These are phyloP conservation scores for Cryptosporidium ubiquitum DNA, from an alignment of 169 alveolate genomes.

Conservation along the genomic window DNA sequence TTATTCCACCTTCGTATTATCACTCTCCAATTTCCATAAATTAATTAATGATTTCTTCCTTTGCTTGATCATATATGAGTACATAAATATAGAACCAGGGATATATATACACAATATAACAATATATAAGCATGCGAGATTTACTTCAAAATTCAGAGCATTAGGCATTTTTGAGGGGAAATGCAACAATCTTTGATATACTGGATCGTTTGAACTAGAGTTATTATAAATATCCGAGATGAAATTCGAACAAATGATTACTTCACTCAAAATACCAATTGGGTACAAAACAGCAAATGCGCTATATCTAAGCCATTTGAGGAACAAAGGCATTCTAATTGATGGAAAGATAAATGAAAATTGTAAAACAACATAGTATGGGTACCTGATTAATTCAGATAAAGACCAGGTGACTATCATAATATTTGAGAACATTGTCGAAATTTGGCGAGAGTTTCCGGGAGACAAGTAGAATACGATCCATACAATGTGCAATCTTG, in stretches of 20 bases:
- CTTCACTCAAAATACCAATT: constrained; percentile 79
- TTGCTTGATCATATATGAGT: constrained; percentile 78
- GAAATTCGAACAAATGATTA: constrained; percentile 50
- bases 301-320: constrained; percentile 80
- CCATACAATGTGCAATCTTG: constrained; percentile 72
- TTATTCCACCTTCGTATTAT: constrained; percentile 40
- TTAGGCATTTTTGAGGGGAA: constrained; percentile 82
- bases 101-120: constrained; percentile 75
- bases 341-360: constrained; percentile 10
- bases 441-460: constrained; percentile 26
- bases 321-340: constrained; percentile 75
- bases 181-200: constrained; percentile 61
- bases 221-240: constrained; percentile 32
- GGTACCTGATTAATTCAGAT: constrained; percentile 72
- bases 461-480: constrained; percentile 70
- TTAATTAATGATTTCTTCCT: constrained; percentile 75
- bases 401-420: constrained; percentile 73
- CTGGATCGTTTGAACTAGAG: constrained; percentile 7
- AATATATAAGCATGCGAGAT: constrained; percentile 75
- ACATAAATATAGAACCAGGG: constrained; percentile 79
- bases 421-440: constrained; percentile 50
- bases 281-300: constrained; percentile 80
- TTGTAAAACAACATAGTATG: constrained; percentile 64
- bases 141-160: constrained; percentile 76
- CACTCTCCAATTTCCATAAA: constrained; percentile 61